phyloP scores from a whole-genome alignment of 225 moss, liverwort and hornwort species.

The Straminergon stramineum region DNA sequence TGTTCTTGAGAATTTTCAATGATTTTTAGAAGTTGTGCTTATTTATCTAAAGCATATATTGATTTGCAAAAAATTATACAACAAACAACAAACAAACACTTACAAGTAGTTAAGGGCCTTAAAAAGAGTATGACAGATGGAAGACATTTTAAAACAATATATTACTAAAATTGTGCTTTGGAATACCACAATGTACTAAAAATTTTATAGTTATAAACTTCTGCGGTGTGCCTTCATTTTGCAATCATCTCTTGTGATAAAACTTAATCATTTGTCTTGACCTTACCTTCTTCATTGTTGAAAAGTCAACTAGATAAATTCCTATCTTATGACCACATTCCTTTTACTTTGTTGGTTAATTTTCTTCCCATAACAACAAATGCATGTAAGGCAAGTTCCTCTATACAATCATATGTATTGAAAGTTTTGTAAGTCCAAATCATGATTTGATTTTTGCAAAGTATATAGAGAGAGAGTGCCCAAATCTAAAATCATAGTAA shows the following conservation, averaged over 20 bases:
- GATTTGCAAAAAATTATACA: not conserved
- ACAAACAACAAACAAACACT: not conserved
- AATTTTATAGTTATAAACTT: not conserved
- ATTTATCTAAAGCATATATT: fast-evolving
- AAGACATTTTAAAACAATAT: not conserved
- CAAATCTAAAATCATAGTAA: not conserved
- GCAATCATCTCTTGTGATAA: not conserved
- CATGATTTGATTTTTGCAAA: not conserved
- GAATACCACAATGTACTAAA: fast-evolving
- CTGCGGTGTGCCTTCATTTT: not conserved
- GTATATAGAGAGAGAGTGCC: fast-evolving
- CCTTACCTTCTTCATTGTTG: fast-evolving
- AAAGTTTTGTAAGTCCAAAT: not conserved
- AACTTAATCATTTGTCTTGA: not conserved
- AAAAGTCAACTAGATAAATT: not conserved
- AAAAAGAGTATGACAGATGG: not conserved
- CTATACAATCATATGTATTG: not conserved
- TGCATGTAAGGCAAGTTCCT: not conserved
- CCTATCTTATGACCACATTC: not conserved
- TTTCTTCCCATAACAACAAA: not conserved
- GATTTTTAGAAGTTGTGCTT: not conserved
- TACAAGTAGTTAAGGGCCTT: too few relatives aligned
- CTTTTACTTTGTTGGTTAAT: not conserved
- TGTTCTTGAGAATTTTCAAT: not conserved
- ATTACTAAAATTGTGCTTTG: not conserved